phyloP scores from a whole-genome alignment of 148 eudicot species.

The Rhododendron molle region DNA sequence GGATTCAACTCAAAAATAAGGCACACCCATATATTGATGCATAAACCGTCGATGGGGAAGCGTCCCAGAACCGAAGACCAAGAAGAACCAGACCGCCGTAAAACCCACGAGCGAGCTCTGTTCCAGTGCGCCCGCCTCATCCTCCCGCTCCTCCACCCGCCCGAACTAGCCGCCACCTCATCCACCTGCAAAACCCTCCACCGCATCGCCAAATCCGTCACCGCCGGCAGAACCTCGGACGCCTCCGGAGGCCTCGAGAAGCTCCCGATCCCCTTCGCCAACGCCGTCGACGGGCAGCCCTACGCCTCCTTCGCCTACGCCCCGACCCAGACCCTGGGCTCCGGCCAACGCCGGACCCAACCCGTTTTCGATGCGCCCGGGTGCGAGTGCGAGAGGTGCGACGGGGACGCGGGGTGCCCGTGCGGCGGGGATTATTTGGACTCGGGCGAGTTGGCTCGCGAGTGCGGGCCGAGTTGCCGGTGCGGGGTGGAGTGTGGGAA shows the following conservation, averaged over 20 bases:
- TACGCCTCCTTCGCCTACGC: constrained; percentile 57
- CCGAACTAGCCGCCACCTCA: constrained; percentile 53
- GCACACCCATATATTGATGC: too few species aligned
- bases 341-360: constrained; percentile 6
- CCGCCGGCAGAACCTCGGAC: constrained; percentile 45
- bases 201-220: constrained; percentile 33
- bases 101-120: not conserved
- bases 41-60: not conserved
- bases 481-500: constrained; percentile 56
- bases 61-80: not conserved
- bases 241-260: constrained; percentile 58
- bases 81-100: not conserved
- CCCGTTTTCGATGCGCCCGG: constrained; percentile 18
- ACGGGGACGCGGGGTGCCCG: constrained; percentile 23
- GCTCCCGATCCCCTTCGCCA: constrained; percentile 57
- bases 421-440: constrained; percentile 25
- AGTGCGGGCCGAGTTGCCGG: constrained; percentile 62
- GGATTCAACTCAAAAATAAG: too few species aligned
- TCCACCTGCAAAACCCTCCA: constrained; percentile 47
- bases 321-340: constrained; percentile 20
- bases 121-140: constrained; percentile 39
- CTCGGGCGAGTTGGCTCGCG: constrained; percentile 33
- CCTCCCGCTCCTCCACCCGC: constrained; percentile 51
- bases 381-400: constrained; percentile 48
- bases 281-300: constrained; percentile 47